Evolutionary conservation across 257 asterid species (phyloP).

Genomic region (Galeopsis tetrahit): DNA sequence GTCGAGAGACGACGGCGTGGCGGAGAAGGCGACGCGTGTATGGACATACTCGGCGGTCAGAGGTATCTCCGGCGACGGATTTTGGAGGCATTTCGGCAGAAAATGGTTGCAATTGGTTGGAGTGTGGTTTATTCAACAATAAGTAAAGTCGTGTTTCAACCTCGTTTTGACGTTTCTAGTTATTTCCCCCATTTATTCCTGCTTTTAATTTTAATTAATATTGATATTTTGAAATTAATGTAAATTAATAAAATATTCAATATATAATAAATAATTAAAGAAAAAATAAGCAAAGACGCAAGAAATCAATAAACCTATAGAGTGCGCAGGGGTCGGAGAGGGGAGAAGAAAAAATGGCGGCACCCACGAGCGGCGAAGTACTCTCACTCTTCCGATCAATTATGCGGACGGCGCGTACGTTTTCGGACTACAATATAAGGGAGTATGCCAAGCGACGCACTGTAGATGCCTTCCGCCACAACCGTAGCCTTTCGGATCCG

Average conservation of each 20-base stretch:
- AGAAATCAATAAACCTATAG: too few species aligned
- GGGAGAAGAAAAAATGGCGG: constrained; percentile 41
- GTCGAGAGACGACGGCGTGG: constrained; percentile 60
- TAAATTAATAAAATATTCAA: too few species aligned
- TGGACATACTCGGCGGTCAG: constrained; percentile 26
- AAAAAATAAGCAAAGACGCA: too few species aligned
- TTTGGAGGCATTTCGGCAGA: constrained; percentile 35
- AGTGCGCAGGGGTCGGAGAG: too few species aligned
- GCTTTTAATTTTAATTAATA: too few species aligned
- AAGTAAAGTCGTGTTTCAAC: too few species aligned
- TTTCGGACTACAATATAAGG: constrained; percentile 81
- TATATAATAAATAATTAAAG: too few species aligned
- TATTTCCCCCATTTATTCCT: too few species aligned
- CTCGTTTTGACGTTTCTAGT: too few species aligned
- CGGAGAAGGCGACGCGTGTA: constrained; percentile 45
- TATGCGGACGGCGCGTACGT: constrained; percentile 71
- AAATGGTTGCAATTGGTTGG: neutral
- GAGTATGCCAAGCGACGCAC: constrained; percentile 91
- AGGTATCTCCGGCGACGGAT: constrained; percentile 23
- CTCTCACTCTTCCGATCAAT: constrained; percentile 77
- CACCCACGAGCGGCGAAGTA: constrained; percentile 66
- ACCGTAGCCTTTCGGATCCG: constrained; percentile 57
- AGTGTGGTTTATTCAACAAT: too few species aligned
- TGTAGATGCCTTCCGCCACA: constrained; percentile 75
- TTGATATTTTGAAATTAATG: too few species aligned